Evolutionary conservation across 106 monocot species (phyloP), one percentile per base, ranked within the genome.

Genomic region (Vanilla planifolia): DNA sequence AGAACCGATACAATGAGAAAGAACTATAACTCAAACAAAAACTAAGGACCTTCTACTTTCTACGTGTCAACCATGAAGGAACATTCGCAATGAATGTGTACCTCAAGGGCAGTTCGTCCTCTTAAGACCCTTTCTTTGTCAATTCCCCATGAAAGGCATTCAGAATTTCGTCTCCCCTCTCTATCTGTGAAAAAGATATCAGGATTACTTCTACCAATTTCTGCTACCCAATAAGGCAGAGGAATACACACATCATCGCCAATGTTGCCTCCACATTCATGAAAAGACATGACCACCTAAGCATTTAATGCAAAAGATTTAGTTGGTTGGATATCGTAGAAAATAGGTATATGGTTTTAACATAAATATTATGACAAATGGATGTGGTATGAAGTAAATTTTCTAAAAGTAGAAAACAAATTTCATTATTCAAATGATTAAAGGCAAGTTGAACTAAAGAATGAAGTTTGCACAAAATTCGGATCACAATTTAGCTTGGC

Each of bases 221-320:
- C 91, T 59, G 56, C 55, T 7, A 82, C 84, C 96, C 96, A 96
- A 41, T 73, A 71, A 56, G 96, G 96, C 23, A 96, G 51, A 70
- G 91, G 86, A 62, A 96, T 91, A 40, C 48, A 68, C 0, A 84
- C 81, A 65, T 91, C 90, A 67, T 96, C 96, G 36, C 96, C 90
- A 62, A 84, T 84, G 72, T 96, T 96, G 43, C 91, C 87, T 65
- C 96, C 96, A 71, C 96, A 91, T 77, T 96, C 90, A 83, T 96
- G 90, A 76, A 96, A 96, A 43, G 96, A 96, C 90, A 96, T 96
- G 26, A 96, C 90, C 59, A 87, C 96, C 96, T 96, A 72, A 19
- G 25, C 33, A 37, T 36, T 13, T 17, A 16, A 42, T 21, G 8
- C 13, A 33, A 16, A 16, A 57, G 57, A n/a, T 16, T 29, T 4